These are phyloP conservation scores for Cytospora piceae DNA, from an alignment of 2,329 filamentous ascomycete genomes.

Conservation along the genomic window DNA sequence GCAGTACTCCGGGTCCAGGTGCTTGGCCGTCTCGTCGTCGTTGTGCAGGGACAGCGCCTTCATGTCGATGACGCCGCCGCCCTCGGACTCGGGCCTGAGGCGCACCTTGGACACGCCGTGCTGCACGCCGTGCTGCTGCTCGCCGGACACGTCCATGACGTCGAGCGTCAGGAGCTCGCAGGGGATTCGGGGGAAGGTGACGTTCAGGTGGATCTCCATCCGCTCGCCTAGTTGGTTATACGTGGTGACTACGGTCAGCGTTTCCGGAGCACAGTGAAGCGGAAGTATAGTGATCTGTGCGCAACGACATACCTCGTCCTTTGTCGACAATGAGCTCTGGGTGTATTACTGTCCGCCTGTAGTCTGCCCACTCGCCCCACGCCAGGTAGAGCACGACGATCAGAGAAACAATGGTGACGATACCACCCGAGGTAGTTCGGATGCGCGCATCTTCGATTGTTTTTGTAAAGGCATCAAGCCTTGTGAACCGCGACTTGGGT, in stretches of 20 bases:
- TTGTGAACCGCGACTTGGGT: slow-evolving; percentile 89
- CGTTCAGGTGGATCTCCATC: slow-evolving; percentile 99
- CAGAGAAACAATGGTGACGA: slow-evolving; percentile 91
- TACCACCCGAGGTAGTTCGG: slow-evolving; percentile 90
- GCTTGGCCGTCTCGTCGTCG: slow-evolving; percentile 68
- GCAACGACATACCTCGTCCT: slow-evolving; percentile 70
- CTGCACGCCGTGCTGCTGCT: slow-evolving; percentile 92
- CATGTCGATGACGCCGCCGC: slow-evolving; percentile 74
- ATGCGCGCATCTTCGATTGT: slow-evolving; percentile 98
- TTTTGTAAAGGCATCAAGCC: slow-evolving; percentile 98
- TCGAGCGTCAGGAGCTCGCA: slow-evolving; percentile 96
- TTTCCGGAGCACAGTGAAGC: neutral
- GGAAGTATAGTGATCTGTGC: neutral
- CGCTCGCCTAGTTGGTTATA: slow-evolving; percentile 73
- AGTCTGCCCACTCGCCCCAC: slow-evolving; percentile 96
- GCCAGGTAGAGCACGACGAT: slow-evolving; percentile 86
- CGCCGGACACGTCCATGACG: slow-evolving; percentile 98
- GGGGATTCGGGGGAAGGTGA: slow-evolving; percentile 90
- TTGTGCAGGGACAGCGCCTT: slow-evolving; percentile 72
- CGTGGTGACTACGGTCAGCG: slow-evolving; percentile 30
- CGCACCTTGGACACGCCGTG: slow-evolving; percentile 93
- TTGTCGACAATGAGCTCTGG: slow-evolving; percentile 97
- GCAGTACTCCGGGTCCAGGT: slow-evolving; percentile 91
- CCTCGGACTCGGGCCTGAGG: slow-evolving; percentile 71
- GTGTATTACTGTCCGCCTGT: slow-evolving; percentile 80